These are phyloP conservation scores for Trichophyton equinum DNA, from an alignment of 2,329 filamentous ascomycete species.

Conservation along the genomic window DNA sequence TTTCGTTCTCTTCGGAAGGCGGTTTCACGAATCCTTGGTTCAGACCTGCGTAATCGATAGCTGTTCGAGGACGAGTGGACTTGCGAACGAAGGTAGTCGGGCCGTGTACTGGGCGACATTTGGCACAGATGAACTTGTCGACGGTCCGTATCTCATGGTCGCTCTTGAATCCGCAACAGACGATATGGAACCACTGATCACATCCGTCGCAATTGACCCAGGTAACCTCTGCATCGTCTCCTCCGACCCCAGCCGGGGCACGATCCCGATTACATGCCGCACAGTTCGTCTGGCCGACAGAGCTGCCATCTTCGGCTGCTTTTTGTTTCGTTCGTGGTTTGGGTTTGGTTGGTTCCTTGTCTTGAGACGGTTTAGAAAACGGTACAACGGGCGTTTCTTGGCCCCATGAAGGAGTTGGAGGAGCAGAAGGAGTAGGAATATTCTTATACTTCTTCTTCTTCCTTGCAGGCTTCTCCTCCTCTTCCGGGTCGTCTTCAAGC, in stretches of 20 bases:
- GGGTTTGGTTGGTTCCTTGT: not conserved
- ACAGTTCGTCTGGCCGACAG: slow-evolving; percentile 37
- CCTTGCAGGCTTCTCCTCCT: slow-evolving; percentile 7
- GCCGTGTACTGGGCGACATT: slow-evolving; percentile 48
- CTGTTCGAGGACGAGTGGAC: slow-evolving; percentile 50
- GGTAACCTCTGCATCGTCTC: slow-evolving; percentile 40
- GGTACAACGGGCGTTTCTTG: not conserved
- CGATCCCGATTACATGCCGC: slow-evolving; percentile 46
- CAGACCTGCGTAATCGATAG: slow-evolving; percentile 56
- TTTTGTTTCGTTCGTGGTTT: slow-evolving; percentile 3
- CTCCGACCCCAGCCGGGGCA: slow-evolving; percentile 34
- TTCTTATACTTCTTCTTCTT: not conserved
- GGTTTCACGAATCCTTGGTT: slow-evolving; percentile 55
- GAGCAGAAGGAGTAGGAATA: no score
- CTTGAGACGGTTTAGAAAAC: not conserved
- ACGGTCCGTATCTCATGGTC: slow-evolving; percentile 52
- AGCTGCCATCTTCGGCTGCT: slow-evolving; percentile 10
- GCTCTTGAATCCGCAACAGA: slow-evolving; percentile 54
- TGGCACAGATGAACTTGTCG: slow-evolving; percentile 54
- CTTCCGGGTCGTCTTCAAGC: slow-evolving; percentile 10
- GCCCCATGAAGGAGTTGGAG: no score
- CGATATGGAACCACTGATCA: slow-evolving; percentile 56
- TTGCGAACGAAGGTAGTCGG: slow-evolving; percentile 56
- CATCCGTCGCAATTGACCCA: slow-evolving; percentile 60
- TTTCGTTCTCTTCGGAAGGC: slow-evolving; percentile 50